Conservation (phyloP, 768 basidiomycete genomes). For the Dendrothele bispora region DNA sequence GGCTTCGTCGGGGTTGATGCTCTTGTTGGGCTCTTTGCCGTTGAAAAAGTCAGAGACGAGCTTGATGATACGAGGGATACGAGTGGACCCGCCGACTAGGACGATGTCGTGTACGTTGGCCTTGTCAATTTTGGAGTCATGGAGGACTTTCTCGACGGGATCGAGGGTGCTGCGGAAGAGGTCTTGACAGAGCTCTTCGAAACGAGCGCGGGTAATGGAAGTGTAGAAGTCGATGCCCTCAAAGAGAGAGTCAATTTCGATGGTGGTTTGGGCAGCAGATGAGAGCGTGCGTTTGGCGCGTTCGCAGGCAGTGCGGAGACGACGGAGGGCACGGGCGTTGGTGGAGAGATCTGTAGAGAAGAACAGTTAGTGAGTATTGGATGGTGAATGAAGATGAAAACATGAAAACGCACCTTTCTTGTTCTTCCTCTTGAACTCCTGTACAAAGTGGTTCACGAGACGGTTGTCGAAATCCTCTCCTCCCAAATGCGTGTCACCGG, state of each 20-base stretch:
- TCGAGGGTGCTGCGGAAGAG: constrained; percentile 30
- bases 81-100: constrained; percentile 65
- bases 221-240: constrained; percentile 37
- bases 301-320: constrained; percentile 10
- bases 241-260: constrained; percentile 56
- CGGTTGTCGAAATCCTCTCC: constrained; percentile 23
- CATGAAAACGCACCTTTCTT: constrained; percentile 39
- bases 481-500: constrained; percentile 55
- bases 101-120: constrained; percentile 40
- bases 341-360: constrained; percentile 2
- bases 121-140: constrained; percentile 49
- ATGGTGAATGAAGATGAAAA: constrained; percentile 40
- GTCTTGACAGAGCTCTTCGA: constrained; percentile 8
- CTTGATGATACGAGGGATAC: constrained; percentile 70
- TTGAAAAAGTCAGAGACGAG: constrained; percentile 67
- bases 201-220: constrained; percentile 46
- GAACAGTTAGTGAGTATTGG: background rate
- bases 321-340: constrained; percentile 10
- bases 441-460: constrained; percentile 7
- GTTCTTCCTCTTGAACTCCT: constrained; percentile 53
- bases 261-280: constrained; percentile 24
- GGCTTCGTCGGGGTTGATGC: constrained; percentile 74
- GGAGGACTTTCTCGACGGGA: constrained; percentile 52
- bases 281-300: constrained; percentile 9
- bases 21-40: constrained; percentile 64